Evolutionary conservation across 1,284 basidiomycete species (phyloP), one percentile per base, ranked within the genome.

Genomic region (Pyrrhoderma noxium): DNA sequence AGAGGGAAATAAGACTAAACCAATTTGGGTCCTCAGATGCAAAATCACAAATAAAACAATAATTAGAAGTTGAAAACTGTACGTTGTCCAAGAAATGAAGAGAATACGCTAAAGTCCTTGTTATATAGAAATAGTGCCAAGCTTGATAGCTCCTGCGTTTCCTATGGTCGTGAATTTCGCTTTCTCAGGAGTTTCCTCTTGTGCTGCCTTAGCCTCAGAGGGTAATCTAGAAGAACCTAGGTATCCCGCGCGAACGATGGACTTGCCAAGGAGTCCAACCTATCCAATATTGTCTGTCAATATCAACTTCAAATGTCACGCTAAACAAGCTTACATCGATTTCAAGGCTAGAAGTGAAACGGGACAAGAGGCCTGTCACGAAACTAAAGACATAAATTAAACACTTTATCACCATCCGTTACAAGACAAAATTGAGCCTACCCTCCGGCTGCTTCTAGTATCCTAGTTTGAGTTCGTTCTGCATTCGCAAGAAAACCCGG

Each of bases 401-500:
- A 19, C n/a, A 39, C n/a, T 19, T 11, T 18, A 3, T 18, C 22
- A 39, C 45, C 14, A 31, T 11, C 23, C 22, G 14, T 14, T 36
- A 22, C 14, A 21, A 16, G 8, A 35, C n/a, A 18, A 21, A 19
- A 36, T 23, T 19, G 16, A 22, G 40, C 62, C 9, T 44, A 63
- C 61, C 54, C 61, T 7, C 51, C 52, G 7, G 63, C 41, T 3
- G 31, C 40, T 41, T 67, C 65, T 2, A 55, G 42, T 13, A 59
- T 25, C 65, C 62, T n/a, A 11, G 16, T 16, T 22, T 31, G 13
- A 13, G 41, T 19, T 51, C 45, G 18, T 62, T 50, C 0, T 64
- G 54, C 54, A 36, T 56, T 56, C 8, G 57, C 14, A 47, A 73
- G 58, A 37, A 63, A 59, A 1, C 66, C 70, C 0, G 71, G 71